Evolutionary conservation across 2,329 filamentous ascomycete genomes (phyloP).

Genomic region (Colletotrichum sp.): DNA sequence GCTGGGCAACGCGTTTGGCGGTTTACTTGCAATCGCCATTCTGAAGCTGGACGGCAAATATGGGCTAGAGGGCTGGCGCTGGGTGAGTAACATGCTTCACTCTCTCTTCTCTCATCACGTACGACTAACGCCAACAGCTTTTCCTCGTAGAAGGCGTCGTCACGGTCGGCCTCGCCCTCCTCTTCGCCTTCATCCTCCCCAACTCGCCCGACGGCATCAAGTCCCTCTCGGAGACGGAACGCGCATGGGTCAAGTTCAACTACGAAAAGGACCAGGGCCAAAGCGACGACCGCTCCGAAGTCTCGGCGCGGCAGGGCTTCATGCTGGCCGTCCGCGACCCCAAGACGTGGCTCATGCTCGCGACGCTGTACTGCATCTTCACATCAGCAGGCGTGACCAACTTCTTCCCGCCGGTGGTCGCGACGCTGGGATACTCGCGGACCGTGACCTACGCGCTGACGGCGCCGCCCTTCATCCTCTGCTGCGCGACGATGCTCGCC

Average conservation of each 20-base stretch:
- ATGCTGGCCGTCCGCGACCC: background rate
- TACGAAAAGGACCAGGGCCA: slow-evolving; percentile 9
- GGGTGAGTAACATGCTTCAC: background rate
- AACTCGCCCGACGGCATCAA: slow-evolving; percentile 7
- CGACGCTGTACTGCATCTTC: background rate
- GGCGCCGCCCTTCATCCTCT: background rate
- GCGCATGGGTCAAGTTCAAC: slow-evolving; percentile 10
- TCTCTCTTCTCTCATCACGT: too few relatives aligned
- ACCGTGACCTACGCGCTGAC: background rate
- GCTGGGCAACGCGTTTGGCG: background rate
- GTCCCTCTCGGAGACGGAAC: background rate
- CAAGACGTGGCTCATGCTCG: background rate
- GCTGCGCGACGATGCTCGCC: background rate
- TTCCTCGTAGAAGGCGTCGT: slow-evolving; percentile 12
- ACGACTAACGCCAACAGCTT: background rate
- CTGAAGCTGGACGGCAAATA: background rate
- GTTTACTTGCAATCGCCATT: background rate
- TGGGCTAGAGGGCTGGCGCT: background rate
- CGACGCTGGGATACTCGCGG: background rate
- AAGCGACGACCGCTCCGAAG: slow-evolving; percentile 1
- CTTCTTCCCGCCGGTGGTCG: background rate
- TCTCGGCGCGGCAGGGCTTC: slow-evolving; percentile 15
- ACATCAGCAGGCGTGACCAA: background rate
- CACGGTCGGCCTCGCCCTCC: slow-evolving; percentile 1
- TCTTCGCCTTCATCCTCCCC: slow-evolving; percentile 12